These are phyloP conservation scores for Edaphochlamys debaryana DNA, from an alignment of 139 green algal species.

Conservation along the genomic window DNA sequence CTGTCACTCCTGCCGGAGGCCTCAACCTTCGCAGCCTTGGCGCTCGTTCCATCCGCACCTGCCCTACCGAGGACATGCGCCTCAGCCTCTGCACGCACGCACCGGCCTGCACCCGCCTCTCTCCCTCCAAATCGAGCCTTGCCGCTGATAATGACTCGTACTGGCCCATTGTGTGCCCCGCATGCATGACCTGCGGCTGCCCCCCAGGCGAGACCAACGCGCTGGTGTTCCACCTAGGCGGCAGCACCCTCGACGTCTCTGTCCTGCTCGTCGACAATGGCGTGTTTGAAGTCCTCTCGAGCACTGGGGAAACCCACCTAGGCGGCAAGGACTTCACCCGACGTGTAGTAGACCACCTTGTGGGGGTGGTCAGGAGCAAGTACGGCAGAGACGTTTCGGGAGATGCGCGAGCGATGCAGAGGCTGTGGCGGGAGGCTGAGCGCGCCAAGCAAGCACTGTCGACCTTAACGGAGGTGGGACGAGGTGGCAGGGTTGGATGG, in stretches of 20 bases:
- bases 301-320: slow-evolving; percentile 94
- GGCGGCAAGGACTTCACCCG: slow-evolving; percentile 97
- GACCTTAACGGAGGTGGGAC: neutral
- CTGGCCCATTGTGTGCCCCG: too few species aligned
- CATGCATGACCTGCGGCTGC: too few species aligned
- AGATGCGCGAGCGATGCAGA: slow-evolving; percentile 48
- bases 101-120: too few species aligned
- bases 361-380: slow-evolving; percentile 80
- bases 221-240: slow-evolving; percentile 91
- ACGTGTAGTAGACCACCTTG: slow-evolving; percentile 37
- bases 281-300: slow-evolving; percentile 97
- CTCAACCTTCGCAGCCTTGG: too few species aligned
- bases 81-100: too few species aligned
- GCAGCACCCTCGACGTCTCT: slow-evolving; percentile 94
- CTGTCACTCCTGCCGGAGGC: too few species aligned
- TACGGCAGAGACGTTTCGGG: slow-evolving; percentile 90
- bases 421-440: slow-evolving; percentile 87
- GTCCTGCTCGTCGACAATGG: slow-evolving; percentile 96
- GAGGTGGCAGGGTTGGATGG: too few species aligned
- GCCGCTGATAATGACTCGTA: too few species aligned
- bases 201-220: too few species aligned
- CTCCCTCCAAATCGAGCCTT: too few species aligned
- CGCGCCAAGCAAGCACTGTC: slow-evolving; percentile 70
- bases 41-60: too few species aligned
- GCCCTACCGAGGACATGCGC: too few species aligned